Evolutionary conservation across 495 filamentous ascomycete genomes (phyloP).

Genomic region (Oidiodendron maius): DNA sequence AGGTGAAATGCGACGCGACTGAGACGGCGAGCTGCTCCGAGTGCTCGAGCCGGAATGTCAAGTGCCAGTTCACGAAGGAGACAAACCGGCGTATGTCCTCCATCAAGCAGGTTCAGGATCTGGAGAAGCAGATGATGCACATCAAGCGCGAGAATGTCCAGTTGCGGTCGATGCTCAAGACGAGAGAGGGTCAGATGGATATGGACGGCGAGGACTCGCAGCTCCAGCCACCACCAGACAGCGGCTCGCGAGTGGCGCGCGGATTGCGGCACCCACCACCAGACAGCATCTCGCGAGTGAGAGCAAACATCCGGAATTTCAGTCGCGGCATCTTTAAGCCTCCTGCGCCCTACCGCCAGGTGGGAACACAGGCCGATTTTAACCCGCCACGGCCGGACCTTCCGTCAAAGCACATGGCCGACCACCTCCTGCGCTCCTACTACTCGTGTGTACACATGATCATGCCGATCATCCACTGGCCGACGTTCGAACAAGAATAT

Average conservation of each 20-base stretch:
- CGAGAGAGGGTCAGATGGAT: conserved; percentile 49
- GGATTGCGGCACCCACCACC: conserved; percentile 51
- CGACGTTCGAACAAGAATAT: conserved; percentile 69
- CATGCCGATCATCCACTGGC: conserved; percentile 87
- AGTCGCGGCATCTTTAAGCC: conserved; percentile 76
- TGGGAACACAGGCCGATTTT: conserved; percentile 43
- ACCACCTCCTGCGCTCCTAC: conserved; percentile 72
- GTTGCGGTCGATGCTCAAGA: conserved; percentile 53
- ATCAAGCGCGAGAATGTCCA: conserved; percentile 69
- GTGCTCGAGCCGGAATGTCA: conserved; percentile 89
- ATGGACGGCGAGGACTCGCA: conserved; percentile 51
- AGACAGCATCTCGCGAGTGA: conserved; percentile 65
- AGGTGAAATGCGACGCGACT: conserved; percentile 99
- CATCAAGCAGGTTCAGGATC: conserved; percentile 97
- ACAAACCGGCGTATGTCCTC: conserved; percentile 98
- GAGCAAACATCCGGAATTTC: conserved; percentile 67
- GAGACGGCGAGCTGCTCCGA: conserved; percentile 94
- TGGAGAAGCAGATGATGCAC: conserved; percentile 82
- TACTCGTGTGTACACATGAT: conserved; percentile 69
- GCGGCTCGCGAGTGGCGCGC: conserved; percentile 56
- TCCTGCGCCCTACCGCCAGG: conserved; percentile 63
- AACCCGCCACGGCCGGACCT: conserved; percentile 55
- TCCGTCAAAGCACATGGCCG: conserved; percentile 64
- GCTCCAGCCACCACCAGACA: conserved; percentile 59
- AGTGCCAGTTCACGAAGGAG: conserved; percentile 98